Evolutionary conservation across 441 rosid species (phyloP).

Genomic region (Arabidopsis lyrata): DNA sequence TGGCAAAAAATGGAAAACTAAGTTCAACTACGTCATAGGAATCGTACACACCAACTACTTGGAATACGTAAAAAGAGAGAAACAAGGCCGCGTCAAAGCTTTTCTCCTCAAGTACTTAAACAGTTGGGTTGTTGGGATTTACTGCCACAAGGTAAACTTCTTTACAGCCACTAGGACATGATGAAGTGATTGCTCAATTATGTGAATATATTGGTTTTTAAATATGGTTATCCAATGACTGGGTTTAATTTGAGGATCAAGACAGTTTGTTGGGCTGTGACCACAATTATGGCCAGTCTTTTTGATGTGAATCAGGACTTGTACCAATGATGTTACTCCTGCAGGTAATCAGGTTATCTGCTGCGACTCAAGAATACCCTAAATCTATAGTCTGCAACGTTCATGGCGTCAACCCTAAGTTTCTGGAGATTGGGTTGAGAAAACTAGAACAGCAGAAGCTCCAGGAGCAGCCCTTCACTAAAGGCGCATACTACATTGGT

Average conservation of each 20-base stretch:
- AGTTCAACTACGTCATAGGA: slow-evolving; percentile 81
- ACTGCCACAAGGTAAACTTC: slow-evolving; percentile 87
- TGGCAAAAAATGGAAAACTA: slow-evolving; percentile 91
- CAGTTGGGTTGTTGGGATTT: slow-evolving; percentile 83
- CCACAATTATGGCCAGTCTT: background rate
- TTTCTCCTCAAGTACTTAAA: slow-evolving; percentile 65
- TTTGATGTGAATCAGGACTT: slow-evolving; percentile 25
- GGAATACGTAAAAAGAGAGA: slow-evolving; percentile 92
- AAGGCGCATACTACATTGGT: slow-evolving; percentile 86
- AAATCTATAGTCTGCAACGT: slow-evolving; percentile 84
- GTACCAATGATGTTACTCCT: slow-evolving; percentile 28
- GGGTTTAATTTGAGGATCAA: background rate
- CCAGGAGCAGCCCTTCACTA: slow-evolving; percentile 63
- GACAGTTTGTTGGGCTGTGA: slow-evolving; percentile 20
- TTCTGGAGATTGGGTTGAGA: slow-evolving; percentile 83
- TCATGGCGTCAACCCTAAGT: slow-evolving; percentile 94
- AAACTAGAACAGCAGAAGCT: slow-evolving; percentile 65
- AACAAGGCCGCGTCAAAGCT: slow-evolving; percentile 72
- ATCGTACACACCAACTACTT: slow-evolving; percentile 91
- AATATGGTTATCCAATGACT: background rate
- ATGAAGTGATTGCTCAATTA: slow-evolving; percentile 17
- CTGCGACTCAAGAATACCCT: slow-evolving; percentile 93
- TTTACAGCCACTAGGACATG: slow-evolving; percentile 18
- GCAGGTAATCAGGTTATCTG: slow-evolving; percentile 93
- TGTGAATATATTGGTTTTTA: slow-evolving; percentile 10